Percentiles rank a stretch among this genome's conserved stretches.
Conservation (phyloP, 768 basidiomycete species). For the Grammothele lineata region DNA sequence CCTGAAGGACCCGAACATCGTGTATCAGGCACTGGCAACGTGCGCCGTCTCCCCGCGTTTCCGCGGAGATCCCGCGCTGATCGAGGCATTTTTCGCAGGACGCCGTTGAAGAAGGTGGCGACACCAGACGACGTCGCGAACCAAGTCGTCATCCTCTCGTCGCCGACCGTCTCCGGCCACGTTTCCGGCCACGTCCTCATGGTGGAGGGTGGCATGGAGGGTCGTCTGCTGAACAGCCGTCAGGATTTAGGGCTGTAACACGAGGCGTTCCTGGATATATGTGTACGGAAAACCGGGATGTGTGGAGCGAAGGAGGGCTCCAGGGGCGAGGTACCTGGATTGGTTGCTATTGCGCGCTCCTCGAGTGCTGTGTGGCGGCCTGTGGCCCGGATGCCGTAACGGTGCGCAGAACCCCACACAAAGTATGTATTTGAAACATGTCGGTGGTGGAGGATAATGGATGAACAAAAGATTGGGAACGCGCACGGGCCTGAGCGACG, state of each 20-base stretch:
- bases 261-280: no score
- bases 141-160: conserved; percentile 60
- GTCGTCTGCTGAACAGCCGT: conserved; percentile 43
- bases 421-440: no score
- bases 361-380: no score
- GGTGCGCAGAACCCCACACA: no score
- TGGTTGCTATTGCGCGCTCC: no score
- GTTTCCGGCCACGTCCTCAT: conserved; percentile 67
- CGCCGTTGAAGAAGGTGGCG: conserved; percentile 67
- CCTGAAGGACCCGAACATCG: conserved; percentile 48
- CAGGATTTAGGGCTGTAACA: conserved; percentile 30
- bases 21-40: conserved; percentile 66
- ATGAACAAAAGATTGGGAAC: no score
- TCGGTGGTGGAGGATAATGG: no score
- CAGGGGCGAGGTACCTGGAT: not conserved
- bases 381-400: no score
- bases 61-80: not conserved
- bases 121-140: conserved; percentile 58
- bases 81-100: conserved; percentile 35
- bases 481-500: no score
- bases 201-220: conserved; percentile 80
- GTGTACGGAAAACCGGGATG: no score
- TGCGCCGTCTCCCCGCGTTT: conserved; percentile 29
- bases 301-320: no score
- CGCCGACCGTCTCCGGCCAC: conserved; percentile 60